Base-by-base conservation (phyloP, 2,329 filamentous ascomycete species). In the Endocalyx cinctus region DNA sequence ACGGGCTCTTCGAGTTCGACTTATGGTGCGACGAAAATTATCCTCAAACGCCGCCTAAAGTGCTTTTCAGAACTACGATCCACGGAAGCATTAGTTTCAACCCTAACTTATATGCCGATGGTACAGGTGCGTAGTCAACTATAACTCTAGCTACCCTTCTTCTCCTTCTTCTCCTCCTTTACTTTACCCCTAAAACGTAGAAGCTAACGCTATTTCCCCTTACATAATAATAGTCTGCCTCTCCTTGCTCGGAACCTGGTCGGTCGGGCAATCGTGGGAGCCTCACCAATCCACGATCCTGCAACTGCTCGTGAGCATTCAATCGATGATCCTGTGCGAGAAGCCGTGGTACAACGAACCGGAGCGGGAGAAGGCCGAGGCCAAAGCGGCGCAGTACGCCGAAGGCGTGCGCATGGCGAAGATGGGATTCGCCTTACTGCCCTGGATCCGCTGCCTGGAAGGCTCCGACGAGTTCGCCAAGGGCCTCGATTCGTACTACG, bases 281-380 rank as follows among this genome's bases (percentile, higher is more conserved):
- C 42, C 52, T 8, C 47, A 52, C 8, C 54, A 59, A 22, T 74
- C 70, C 5, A 74, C 70, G 4, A 51, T 75, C 3, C 55, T 74
- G 4, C 70, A 73, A 41, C 52, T 75, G 5, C 55, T 73, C 10
- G 62, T 77, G n/a, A 73, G 68, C 17, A 71, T 78, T 32, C 74
- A 78, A 45, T 62, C 64, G 18, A 74, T 78, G 72, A 67, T 78
- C 14, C 62, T 79, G 29, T 72, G 65, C 41, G 65, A 68, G 12
- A 45, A 72, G 30, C 74, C 74, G 2, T 71, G 59, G 48, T 69
- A 64, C 58, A 78, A 77, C 47, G 72, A 78, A 48, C 74, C 74
- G 0, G 66, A 63, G 2, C 50, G 55, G 10, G 58, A 63, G 31
- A 13, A 17, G 2, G 12, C 8, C 6, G 28, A 20, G 5, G 31